Evolutionary conservation across 345 rosid genomes (phyloP).

Genomic region (Camelina neglecta): DNA sequence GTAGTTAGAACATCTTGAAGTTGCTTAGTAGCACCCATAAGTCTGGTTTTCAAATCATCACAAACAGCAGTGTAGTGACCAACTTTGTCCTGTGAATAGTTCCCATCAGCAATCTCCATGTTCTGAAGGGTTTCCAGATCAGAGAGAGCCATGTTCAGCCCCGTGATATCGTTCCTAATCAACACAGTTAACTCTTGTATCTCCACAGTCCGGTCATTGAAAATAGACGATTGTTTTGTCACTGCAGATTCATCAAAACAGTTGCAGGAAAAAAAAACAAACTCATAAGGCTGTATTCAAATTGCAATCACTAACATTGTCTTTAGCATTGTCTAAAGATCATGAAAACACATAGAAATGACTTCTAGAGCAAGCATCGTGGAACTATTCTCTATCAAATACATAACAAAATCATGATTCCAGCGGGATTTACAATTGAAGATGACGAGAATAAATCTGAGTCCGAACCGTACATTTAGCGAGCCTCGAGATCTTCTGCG

Average conservation of each 20-base stretch:
- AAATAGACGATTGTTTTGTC: conserved; percentile 86
- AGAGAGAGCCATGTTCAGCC: conserved; percentile 70
- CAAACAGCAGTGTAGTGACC: conserved; percentile 79
- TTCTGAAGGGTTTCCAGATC: conserved; percentile 84
- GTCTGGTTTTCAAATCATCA: conserved; percentile 82
- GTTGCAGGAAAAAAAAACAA: conserved; percentile 14
- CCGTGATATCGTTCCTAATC: conserved; percentile 83
- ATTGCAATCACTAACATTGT: conserved; percentile 7
- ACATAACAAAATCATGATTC: not conserved
- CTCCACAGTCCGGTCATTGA: conserved; percentile 76
- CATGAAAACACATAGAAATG: not conserved
- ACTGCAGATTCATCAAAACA: conserved; percentile 47
- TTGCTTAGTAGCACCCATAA: conserved; percentile 82
- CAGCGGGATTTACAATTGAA: not conserved
- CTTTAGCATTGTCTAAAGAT: not conserved
- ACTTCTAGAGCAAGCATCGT: conserved; percentile 32
- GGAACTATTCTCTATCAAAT: not conserved
- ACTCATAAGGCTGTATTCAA: not conserved
- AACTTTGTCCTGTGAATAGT: conserved; percentile 72
- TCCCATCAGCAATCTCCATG: conserved; percentile 77
- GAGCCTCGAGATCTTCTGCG: conserved; percentile 72
- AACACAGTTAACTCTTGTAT: conserved; percentile 82
- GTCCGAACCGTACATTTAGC: conserved; percentile 57
- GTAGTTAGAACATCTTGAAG: conserved; percentile 80
- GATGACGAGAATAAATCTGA: conserved; percentile 31